Percentiles rank a stretch among this genome's conserved stretches.
phyloP scores from a whole-genome alignment of 805 yeast species.

The Wickerhamomyces rabaulensis region DNA sequence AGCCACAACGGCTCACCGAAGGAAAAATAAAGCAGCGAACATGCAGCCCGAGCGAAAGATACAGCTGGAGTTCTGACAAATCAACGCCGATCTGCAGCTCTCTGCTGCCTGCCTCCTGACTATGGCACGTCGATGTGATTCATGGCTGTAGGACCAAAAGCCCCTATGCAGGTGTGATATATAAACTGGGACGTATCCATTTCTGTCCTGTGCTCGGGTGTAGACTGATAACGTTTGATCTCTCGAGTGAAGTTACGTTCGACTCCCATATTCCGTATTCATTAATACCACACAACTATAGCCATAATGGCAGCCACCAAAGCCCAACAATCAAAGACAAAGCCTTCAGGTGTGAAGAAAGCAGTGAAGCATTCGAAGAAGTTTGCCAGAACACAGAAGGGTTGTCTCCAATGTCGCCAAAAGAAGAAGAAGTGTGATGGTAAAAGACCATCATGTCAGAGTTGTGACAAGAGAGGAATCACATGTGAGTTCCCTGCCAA shows the following conservation, averaged over 20 bases:
- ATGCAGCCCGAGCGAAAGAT: not conserved
- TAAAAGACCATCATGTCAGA: constrained; percentile 19
- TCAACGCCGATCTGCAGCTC: not conserved
- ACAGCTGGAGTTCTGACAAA: not conserved
- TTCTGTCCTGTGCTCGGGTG: too few species aligned
- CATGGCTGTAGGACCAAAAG: not conserved
- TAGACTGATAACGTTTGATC: too few species aligned
- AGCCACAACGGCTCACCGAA: constrained; percentile 2
- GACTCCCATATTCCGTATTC: too few species aligned
- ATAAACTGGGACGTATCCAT: not conserved
- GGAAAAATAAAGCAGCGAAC: not conserved
- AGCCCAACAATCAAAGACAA: not conserved
- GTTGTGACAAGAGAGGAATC: constrained; percentile 21
- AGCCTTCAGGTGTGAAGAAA: constrained; percentile 2
- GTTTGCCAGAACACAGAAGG: constrained; percentile 24
- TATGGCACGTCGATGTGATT: not conserved
- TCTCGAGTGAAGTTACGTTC: too few species aligned
- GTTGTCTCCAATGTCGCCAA: constrained; percentile 25
- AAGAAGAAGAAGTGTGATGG: constrained; percentile 28
- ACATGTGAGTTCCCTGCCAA: constrained; percentile 23
- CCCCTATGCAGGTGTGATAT: not conserved
- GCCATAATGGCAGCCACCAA: not conserved
- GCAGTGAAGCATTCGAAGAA: constrained; percentile 22
- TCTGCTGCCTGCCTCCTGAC: too few species aligned
- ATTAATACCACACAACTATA: too few species aligned